phyloP scores from a whole-genome alignment of 129 eudicot species.

The Arctium minus region DNA sequence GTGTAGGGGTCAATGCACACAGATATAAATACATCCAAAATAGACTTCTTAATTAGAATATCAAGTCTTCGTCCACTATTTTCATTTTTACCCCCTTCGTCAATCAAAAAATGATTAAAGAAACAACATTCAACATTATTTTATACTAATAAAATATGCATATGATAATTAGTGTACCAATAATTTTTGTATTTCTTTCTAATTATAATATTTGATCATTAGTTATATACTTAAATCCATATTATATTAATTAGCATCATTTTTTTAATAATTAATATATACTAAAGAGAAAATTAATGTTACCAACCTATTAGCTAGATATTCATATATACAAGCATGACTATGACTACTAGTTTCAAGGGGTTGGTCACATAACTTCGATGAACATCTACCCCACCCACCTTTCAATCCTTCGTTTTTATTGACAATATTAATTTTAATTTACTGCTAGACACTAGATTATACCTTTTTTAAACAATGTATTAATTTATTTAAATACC shows the following conservation, averaged over 20 bases:
- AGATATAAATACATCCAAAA: constrained; percentile 38
- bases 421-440: neutral
- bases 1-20: constrained; percentile 33
- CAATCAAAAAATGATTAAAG: constrained; percentile 16
- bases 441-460: neutral
- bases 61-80: constrained; percentile 26
- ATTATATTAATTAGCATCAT: neutral
- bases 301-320: neutral
- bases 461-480: neutral
- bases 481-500: neutral
- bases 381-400: neutral
- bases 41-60: constrained; percentile 31
- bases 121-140: neutral
- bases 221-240: neutral
- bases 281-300: neutral
- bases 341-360: neutral
- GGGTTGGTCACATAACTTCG: neutral
- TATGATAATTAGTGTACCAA: neutral
- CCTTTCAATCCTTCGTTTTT: neutral
- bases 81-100: constrained; percentile 23
- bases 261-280: neutral
- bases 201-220: neutral
- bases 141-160: neutral
- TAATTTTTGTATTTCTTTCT: neutral
- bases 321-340: neutral